Base-by-base conservation (phyloP, 2,329 filamentous ascomycete species). In the Colletotrichum euphorbiae region DNA sequence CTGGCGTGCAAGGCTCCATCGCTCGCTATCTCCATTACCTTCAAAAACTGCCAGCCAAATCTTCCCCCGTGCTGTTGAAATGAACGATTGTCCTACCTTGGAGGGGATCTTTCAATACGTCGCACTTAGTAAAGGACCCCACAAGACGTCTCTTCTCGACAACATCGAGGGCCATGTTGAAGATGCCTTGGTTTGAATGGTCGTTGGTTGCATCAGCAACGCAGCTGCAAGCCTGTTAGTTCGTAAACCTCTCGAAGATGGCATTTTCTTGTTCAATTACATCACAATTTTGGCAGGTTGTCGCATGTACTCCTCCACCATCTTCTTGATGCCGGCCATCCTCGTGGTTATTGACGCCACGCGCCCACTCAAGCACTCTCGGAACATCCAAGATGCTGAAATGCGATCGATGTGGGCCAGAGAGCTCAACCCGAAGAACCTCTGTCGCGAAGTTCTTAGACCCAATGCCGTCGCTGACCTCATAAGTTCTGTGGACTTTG, bases 331-430 rank as follows among this genome's bases (percentile, higher is more conserved):
- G 0, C 74, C 74, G 1, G 68, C 50, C 64, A 73, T 74, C 17
- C 17, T 81, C 79, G 12, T 69, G 40, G 13, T 74, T 61, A 2
- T 78, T 77, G 2, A 78, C 73, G 0, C 69, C 69, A 21, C 70
- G 54, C 1, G 72, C 64, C 11, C 69, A 72, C 3, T 73, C 69
- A 45, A 79, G 75, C 1, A 76, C 71, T 0, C 79, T 79, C 0
- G 80, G 79, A 2, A 81, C 72, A 51, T 81, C 79, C 0, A 80
- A 64, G 24, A 81, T 80, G 13, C 75, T 79, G 63, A 80, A 80
- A 48, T 77, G 74, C 0, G 78, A 76, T 4, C 77, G 74, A 1
- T 73, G 70, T 0, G 80, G 79, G 1, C 79, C 79, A 0, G 74
- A 77, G 3, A 81, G 64, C 38, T 81, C 79, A 17, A 81, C 74